Base-by-base conservation (phyloP, 2,329 filamentous ascomycete species). In the Aspergillus terreus region DNA sequence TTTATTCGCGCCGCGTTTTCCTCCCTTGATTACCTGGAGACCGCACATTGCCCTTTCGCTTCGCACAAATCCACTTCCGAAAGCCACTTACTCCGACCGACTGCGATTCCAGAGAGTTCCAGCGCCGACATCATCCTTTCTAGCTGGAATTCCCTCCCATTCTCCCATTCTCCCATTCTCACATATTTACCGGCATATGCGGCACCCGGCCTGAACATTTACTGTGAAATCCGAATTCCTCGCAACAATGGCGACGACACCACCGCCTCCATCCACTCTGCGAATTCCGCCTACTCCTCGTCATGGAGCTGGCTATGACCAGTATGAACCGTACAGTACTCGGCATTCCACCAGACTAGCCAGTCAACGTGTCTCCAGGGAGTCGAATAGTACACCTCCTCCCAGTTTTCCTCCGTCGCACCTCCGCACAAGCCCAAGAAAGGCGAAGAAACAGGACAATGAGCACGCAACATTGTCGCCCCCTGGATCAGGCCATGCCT, bases 221-320 rank as follows among this genome's bases (percentile, higher is more conserved):
- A 15, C 11, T 38, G 32, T 36, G 35, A n/a, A 38, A n/a, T n/a
- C 5, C 35, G 40, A 42, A 12, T 10, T 10, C 19, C 40, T 21
- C 27, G 27, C 35, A 54, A 65, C 50, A 47, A 76, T 76, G 73
- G 69, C 73, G 47, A 69, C 73, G 35, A 77, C 75, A 59, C 75
- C 75, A 50, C 75, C 75, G n/a, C 66, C 69, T 33, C 66, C 67
- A 35, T 65, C 67, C 32, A 60, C 57, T 23, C 57, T 73, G 49
- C 63, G 69, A n/a, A 70, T 70, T 44, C 76, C 76, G 42, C 63
- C 66, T 40, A 74, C 75, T 52, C 76, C 76, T 46, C 70, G 69
- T 50, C 72, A 76, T 67, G 76, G 76, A 43, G 61, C 73, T 51
- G 68, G 66, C 51, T 74, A 76, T 58, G 72, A 77, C 57, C 56